Evolutionary conservation across 2,329 filamentous ascomycete species (phyloP).

Genomic region (Fusarium stilboides): DNA sequence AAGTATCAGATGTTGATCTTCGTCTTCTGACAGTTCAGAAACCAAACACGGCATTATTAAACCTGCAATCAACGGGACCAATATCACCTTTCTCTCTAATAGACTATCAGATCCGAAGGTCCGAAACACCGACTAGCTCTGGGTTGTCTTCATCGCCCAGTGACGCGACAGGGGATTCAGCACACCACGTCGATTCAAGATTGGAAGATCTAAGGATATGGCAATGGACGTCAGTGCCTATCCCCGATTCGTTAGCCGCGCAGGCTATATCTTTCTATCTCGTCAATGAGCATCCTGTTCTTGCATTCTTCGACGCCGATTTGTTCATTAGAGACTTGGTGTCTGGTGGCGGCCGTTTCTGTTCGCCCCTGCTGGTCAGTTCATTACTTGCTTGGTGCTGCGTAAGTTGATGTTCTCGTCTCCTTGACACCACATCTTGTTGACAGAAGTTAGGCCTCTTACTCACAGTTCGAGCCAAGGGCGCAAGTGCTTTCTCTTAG

Average conservation of each 20-base stretch:
- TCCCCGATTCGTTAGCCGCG: slow-evolving; percentile 1
- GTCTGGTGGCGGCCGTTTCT: slow-evolving; percentile 2
- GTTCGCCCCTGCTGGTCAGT: slow-evolving; percentile 19
- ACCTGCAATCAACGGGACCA: neutral
- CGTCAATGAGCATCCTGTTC: slow-evolving; percentile 7
- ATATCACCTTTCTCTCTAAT: rapidly evolving
- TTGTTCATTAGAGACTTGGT: slow-evolving; percentile 7
- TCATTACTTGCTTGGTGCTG: slow-evolving; percentile 30
- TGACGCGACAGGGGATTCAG: neutral
- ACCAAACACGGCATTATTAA: neutral
- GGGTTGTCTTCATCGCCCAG: neutral
- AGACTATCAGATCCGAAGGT: neutral
- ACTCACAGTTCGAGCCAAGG: slow-evolving; percentile 22
- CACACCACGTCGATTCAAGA: neutral
- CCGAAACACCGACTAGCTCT: neutral
- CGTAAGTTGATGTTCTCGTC: neutral
- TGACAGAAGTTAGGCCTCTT: slow-evolving; percentile 4
- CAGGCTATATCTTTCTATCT: slow-evolving; percentile 28
- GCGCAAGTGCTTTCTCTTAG: neutral
- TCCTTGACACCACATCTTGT: rapidly evolving
- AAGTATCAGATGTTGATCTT: slow-evolving; percentile 14
- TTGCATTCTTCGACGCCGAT: slow-evolving; percentile 25
- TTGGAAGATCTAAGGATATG: slow-evolving; percentile 9
- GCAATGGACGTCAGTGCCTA: slow-evolving; percentile 24
- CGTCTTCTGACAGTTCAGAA: neutral